Base-by-base conservation (phyloP, 202 grass and related monocot genomes). In the Zizania palustris region DNA sequence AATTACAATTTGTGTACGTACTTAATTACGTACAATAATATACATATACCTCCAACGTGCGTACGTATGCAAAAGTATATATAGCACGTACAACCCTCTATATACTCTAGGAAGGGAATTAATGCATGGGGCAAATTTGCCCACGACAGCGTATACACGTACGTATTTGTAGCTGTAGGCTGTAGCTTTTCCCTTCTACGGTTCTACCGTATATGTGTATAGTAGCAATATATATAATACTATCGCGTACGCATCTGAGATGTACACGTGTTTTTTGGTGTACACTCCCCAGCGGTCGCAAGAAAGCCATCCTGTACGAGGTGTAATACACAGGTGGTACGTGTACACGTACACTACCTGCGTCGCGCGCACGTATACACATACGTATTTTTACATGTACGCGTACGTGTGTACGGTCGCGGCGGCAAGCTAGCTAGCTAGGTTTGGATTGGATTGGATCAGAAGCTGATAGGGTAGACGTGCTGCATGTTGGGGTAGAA, bases 381-480 rank as follows among this genome's bases (percentile, higher is more conserved):
- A n/a, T 66, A 57, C 63, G 51, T 28, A 45, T 16, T 16, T n/a
- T n/a, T 37, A 60, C 18, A 34, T 34, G 18, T 35, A 16, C 9
- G 8, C 11, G 9, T 69, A 45, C 69, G 49, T 1, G 28, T 21
- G 22, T 2, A 68, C 53, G 21, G 40, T 48, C 38, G 59, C 42
- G 43, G n/a, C 21, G 37, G 33, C 18, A 3, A 1, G 14, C 20
- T 49, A 44, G 38, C 40, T 53, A n/a, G 49, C 49, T n/a, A 6
- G 12, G 48, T 15, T 16, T 5, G 33, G 7, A 4, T 6, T 28
- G n/a, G n/a, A 4, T 6, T 28, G 18, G 53, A 19, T 45, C 38
- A 91, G 63, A 91, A 78, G 80, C 72, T 92, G 63, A 90, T 90
- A 3, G 84, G 70, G 83, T 94, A 94, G 65, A 91, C 91, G 16